Conservation (phyloP, 345 rosid species). For the Aquilaria yunnanensis region DNA sequence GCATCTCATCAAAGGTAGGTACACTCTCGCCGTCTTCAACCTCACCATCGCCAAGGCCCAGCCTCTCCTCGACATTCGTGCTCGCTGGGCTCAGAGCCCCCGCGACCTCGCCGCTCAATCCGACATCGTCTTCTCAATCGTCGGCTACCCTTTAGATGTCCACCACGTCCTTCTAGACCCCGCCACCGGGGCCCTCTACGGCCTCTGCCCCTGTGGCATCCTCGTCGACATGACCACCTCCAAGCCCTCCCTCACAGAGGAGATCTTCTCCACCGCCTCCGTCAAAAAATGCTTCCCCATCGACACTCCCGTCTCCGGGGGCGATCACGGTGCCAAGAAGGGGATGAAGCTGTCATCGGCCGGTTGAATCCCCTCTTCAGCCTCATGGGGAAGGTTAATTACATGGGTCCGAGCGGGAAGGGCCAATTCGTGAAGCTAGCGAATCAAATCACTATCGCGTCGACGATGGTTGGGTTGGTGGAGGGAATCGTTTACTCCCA, state of each 20-base stretch:
- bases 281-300: conserved; percentile 40
- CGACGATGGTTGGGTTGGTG: conserved; percentile 22
- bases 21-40: conserved; percentile 62
- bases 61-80: conserved; percentile 43
- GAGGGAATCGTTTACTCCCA: conserved; percentile 69
- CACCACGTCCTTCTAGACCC: conserved; percentile 62
- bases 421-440: too few species aligned
- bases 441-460: too few species aligned
- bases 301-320: conserved; percentile 71
- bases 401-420: too few species aligned
- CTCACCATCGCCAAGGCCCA: conserved; percentile 30
- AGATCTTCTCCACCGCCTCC: conserved; percentile 48
- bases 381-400: too few species aligned
- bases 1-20: conserved; percentile 68
- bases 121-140: conserved; percentile 78
- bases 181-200: conserved; percentile 53
- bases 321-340: conserved; percentile 65
- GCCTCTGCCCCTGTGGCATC: conserved; percentile 58
- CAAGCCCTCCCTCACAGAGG: conserved; percentile 17
- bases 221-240: conserved; percentile 22
- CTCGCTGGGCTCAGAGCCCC: conserved; percentile 53
- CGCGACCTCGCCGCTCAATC: conserved; percentile 51
- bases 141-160: conserved; percentile 24
- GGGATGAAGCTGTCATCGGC: conserved; percentile 37
- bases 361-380: too few species aligned